phyloP scores from a whole-genome alignment of 306 rosid species.

The Notholithocarpus densiflorus region DNA sequence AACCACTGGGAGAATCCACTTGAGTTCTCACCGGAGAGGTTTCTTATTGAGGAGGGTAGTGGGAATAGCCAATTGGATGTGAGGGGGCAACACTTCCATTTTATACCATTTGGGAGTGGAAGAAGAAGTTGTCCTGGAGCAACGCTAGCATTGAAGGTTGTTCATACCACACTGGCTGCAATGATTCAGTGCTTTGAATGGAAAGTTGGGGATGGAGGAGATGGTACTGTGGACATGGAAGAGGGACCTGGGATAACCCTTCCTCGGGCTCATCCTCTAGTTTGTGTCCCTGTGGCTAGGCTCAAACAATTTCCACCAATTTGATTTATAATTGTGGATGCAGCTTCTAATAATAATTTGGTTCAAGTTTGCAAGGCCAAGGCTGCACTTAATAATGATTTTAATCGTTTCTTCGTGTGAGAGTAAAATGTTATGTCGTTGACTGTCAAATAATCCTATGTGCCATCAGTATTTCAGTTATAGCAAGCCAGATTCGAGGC shows the following conservation, averaged over 20 bases:
- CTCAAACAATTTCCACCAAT: conserved; percentile 20
- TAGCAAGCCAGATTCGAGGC: no score
- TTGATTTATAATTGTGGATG: background rate
- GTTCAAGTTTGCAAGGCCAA: no score
- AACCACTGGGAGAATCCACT: conserved; percentile 67
- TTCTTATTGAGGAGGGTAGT: conserved; percentile 34
- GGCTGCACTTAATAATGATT: no score
- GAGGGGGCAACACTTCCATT: conserved; percentile 70
- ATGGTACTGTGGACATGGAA: conserved; percentile 42
- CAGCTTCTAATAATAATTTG: background rate
- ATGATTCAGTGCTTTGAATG: conserved; percentile 85
- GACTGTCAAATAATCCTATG: no score
- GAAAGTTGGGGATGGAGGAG: conserved; percentile 34
- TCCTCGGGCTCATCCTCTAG: conserved; percentile 50
- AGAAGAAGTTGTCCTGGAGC: conserved; percentile 87
- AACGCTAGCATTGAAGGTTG: conserved; percentile 66
- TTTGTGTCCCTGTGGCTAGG: conserved; percentile 46
- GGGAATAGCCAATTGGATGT: conserved; percentile 46
- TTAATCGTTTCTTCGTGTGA: no score
- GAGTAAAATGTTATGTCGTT: no score
- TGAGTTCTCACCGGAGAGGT: conserved; percentile 73
- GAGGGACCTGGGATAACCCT: conserved; percentile 67
- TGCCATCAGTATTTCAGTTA: no score
- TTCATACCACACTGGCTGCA: conserved; percentile 51
- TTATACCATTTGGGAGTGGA: conserved; percentile 83